Conservation (phyloP, 257 asterid genomes). For the Petunia axillaris region DNA sequence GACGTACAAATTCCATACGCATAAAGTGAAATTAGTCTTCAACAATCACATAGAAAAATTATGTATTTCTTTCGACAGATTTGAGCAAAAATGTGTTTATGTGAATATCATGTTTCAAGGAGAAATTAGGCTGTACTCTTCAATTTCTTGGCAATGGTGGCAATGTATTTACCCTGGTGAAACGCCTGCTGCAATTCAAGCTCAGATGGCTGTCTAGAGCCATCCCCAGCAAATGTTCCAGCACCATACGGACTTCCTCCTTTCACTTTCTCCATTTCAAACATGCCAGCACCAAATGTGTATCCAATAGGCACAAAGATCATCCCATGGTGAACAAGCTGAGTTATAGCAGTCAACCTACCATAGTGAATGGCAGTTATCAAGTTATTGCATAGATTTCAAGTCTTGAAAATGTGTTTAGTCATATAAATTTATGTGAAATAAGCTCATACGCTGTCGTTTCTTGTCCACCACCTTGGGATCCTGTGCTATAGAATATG, state of each 20-base stretch:
- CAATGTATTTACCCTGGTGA: constrained; percentile 64
- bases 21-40: too few species aligned
- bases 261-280: constrained; percentile 74
- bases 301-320: constrained; percentile 77
- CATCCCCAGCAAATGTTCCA: constrained; percentile 82
- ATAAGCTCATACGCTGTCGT: constrained; percentile 62
- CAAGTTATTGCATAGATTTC: neutral
- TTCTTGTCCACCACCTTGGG: constrained; percentile 90
- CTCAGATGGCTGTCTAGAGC: constrained; percentile 59
- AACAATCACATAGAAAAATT: constrained; percentile 11
- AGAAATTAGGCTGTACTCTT: constrained; percentile 45
- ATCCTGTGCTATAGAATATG: constrained; percentile 82
- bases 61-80: neutral
- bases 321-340: constrained; percentile 79
- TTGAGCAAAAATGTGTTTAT: neutral
- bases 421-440: neutral
- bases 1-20: neutral
- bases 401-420: neutral
- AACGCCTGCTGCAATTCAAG: constrained; percentile 61
- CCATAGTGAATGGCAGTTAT: neutral
- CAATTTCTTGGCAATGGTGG: constrained; percentile 59
- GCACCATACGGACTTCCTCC: constrained; percentile 96
- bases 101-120: constrained; percentile 19
- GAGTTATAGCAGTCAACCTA: constrained; percentile 84
- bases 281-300: constrained; percentile 83